Percentiles rank a stretch among this genome's conserved stretches.
Evolutionary conservation across 371 early-diverging fungal genomes (phyloP).

Genomic region (Smittium mucronatum): DNA sequence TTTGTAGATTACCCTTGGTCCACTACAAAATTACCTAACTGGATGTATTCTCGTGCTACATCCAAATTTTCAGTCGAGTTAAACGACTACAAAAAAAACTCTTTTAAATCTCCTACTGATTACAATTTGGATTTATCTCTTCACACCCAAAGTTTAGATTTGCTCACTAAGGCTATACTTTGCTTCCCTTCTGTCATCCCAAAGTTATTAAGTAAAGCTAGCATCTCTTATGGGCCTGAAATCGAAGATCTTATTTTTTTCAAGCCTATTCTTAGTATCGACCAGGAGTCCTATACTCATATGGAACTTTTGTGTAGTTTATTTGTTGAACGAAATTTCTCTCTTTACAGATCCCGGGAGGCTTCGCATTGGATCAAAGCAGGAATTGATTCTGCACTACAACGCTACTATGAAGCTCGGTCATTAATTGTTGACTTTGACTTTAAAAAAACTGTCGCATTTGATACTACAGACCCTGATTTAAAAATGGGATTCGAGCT

Average conservation of each 20-base stretch:
- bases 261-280: constrained; percentile 15
- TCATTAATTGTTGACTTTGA: constrained; percentile 1
- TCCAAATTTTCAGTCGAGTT: constrained; percentile 53
- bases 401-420: constrained; percentile 22
- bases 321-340: constrained; percentile 30
- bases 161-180: constrained; percentile 52
- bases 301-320: constrained; percentile 30
- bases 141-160: constrained; percentile 34
- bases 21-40: constrained; percentile 50
- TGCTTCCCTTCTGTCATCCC: constrained; percentile 28
- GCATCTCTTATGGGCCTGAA: constrained; percentile 19
- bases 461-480: constrained; percentile 2
- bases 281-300: constrained; percentile 20
- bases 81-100: background rate
- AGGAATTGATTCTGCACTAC: constrained; percentile 26
- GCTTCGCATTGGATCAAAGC: constrained; percentile 26
- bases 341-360: constrained; percentile 31
- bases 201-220: constrained; percentile 21
- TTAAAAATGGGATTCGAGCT: background rate
- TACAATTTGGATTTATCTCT: constrained; percentile 11
- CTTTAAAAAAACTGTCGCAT: background rate
- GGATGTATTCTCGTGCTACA: constrained; percentile 61
- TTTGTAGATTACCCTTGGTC: constrained; percentile 25
- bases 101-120: background rate
- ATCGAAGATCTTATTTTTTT: constrained; percentile 26